Evolutionary conservation across 2,329 filamentous ascomycete species (phyloP), one percentile per base, ranked within the genome.

Genomic region (Chaetothyriales sp.): DNA sequence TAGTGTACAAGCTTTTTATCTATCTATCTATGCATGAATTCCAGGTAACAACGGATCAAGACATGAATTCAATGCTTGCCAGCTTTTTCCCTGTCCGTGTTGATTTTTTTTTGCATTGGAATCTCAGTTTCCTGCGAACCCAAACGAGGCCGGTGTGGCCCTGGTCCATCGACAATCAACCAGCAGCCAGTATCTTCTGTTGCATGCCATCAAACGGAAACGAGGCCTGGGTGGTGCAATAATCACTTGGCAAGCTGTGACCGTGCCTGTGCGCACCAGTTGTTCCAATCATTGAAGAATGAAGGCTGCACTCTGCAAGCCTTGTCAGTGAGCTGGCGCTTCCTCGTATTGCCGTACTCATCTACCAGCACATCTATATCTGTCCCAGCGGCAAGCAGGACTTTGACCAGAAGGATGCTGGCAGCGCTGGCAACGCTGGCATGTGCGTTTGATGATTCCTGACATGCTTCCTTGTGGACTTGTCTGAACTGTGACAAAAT

Each of bases 271-370:
- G 68, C 66, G 61, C 75, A 80, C 84, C 84, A 88, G 61, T 86
- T 85, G 56, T 80, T 73, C 81, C 82, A 87, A 54, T 86, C 82
- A 1, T 73, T 72, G 59, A 86, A 84, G 65, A 87, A 83, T 0
- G 72, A 72, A 19, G 75, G 73, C 65, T 82, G 80, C 46, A 85
- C 71, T 65, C 74, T 76, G 44, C 73, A 73, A 61, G 74, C 73
- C 32, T 76, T 76, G 57, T 70, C 68, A 28, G 75, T 66, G 53
- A 81, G 71, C 73, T 80, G 83, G 46, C 69, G 67, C 48, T 74
- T 70, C 65, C 81, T 74, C 12, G 80, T 81, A 56, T 74, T 69
- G 1, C 72, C 73, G 67, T 88, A 87, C 20, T 26, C 20, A 9
- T 12, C 10, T 10, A 32, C 28, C 10, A 47, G 8, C 12, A 18